Evolutionary conservation across 1,284 basidiomycete species (phyloP).

Genomic region (Sanghuangporus weigelae): DNA sequence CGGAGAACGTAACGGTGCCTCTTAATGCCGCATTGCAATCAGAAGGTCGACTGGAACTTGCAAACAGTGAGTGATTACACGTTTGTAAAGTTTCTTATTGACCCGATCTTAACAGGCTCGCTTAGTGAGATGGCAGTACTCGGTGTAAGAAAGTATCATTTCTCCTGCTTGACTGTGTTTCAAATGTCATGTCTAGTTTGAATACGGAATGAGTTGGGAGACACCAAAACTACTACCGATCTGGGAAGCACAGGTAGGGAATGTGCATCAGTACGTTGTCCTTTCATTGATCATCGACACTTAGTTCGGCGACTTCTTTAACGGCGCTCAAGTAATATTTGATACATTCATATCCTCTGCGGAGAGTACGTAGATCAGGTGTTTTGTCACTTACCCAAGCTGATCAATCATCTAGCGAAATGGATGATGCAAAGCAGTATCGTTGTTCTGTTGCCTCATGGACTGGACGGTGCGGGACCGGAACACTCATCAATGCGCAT

Average conservation of each 20-base stretch:
- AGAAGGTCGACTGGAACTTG: slow-evolving; percentile 72
- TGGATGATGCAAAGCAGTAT: slow-evolving; percentile 92
- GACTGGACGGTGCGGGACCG: slow-evolving; percentile 84
- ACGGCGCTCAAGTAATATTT: slow-evolving; percentile 83
- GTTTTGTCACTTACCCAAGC: not conserved
- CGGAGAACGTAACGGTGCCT: slow-evolving; percentile 73
- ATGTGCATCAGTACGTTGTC: not conserved
- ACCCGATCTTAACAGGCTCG: slow-evolving; percentile 48
- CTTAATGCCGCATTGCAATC: slow-evolving; percentile 64
- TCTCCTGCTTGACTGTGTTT: slow-evolving; percentile 3
- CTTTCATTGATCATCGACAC: slow-evolving; percentile 1
- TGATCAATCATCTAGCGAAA: slow-evolving; percentile 55
- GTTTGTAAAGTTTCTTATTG: not conserved
- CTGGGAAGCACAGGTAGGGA: slow-evolving; percentile 79
- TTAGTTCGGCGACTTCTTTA: slow-evolving; percentile 88
- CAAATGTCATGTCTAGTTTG: slow-evolving; percentile 48
- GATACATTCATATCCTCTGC: slow-evolving; percentile 83
- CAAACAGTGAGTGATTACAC: slow-evolving; percentile 60
- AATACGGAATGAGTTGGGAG: slow-evolving; percentile 87
- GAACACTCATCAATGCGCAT: slow-evolving; percentile 86
- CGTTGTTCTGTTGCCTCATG: slow-evolving; percentile 81
- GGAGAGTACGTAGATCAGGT: slow-evolving; percentile 48
- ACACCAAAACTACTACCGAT: slow-evolving; percentile 73
- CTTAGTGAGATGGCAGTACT: slow-evolving; percentile 84
- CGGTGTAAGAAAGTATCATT: slow-evolving; percentile 46